Evolutionary conservation across 2,329 filamentous ascomycete genomes (phyloP).

Genomic region (Penicillium crustosum): DNA sequence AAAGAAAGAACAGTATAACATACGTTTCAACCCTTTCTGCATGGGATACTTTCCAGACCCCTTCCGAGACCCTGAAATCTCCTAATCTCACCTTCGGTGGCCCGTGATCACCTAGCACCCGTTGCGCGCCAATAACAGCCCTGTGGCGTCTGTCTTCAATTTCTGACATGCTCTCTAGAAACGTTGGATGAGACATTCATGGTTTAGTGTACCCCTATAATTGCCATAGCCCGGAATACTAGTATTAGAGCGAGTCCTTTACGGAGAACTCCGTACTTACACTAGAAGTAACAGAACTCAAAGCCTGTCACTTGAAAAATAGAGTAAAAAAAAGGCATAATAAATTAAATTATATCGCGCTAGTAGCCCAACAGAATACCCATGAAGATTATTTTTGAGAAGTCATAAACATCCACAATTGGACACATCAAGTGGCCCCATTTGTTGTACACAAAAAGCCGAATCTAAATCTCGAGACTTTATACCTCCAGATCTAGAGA

Average conservation of each 20-base stretch:
- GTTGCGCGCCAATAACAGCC: background rate
- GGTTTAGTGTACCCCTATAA: background rate
- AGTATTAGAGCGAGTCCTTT: background rate
- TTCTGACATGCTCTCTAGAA: background rate
- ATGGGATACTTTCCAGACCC: background rate
- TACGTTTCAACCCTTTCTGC: background rate
- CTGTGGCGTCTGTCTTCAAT: constrained; percentile 1
- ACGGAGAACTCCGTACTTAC: background rate
- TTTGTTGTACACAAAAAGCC: background rate
- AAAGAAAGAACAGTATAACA: no score
- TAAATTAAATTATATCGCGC: background rate
- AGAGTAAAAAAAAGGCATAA: background rate
- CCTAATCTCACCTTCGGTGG: constrained; percentile 2
- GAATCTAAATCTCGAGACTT: background rate
- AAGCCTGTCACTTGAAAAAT: background rate
- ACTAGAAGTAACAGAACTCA: no score
- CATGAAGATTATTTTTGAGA: background rate
- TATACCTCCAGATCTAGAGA: background rate
- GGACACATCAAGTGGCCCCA: background rate
- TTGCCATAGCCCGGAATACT: background rate
- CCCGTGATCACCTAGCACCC: constrained; percentile 4
- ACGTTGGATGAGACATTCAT: background rate
- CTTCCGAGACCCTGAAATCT: constrained; percentile 3
- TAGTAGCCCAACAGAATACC: background rate
- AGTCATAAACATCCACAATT: background rate